Evolutionary conservation across 2,329 filamentous ascomycete species (phyloP).

Genomic region (Aspergillus ruber): DNA sequence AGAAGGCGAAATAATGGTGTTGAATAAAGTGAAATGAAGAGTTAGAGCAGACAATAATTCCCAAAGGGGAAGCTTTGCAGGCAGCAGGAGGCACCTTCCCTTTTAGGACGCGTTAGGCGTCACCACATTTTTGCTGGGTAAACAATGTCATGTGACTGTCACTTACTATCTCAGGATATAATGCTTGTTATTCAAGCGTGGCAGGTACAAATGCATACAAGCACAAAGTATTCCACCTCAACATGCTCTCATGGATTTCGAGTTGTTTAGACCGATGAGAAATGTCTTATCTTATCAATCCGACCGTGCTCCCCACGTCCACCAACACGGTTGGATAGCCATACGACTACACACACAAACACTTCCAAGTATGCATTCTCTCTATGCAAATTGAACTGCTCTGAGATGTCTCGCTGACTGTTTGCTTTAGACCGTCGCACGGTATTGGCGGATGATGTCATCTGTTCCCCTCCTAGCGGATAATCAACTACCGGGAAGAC

Average conservation of each 20-base stretch:
- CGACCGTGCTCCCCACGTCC: background rate
- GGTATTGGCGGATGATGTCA: background rate
- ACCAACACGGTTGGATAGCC: too few species aligned
- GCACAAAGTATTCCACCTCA: too few species aligned
- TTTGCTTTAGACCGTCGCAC: background rate
- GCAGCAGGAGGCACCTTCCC: constrained; percentile 1
- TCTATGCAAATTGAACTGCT: too few species aligned
- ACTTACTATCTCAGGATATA: background rate
- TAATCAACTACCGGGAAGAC: background rate
- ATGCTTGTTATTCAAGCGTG: too few species aligned
- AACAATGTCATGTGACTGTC: constrained; percentile 4
- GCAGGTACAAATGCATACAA: too few species aligned
- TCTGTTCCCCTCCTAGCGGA: background rate
- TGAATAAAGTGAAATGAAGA: too few species aligned
- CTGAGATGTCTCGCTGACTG: background rate
- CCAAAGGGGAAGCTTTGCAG: background rate
- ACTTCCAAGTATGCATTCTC: too few species aligned
- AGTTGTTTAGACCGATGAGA: background rate
- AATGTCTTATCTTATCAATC: background rate
- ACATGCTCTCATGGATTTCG: background rate
- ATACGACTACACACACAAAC: too few species aligned
- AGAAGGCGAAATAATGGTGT: too few species aligned
- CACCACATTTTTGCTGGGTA: background rate
- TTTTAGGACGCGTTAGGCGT: constrained; percentile 4
- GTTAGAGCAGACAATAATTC: background rate